A percentile compares a stretch with the other conserved stretches of the same genome.
These are phyloP conservation scores for Alternaria gansuensis DNA, from an alignment of 2,329 filamentous ascomycete species.

Conservation along the genomic window DNA sequence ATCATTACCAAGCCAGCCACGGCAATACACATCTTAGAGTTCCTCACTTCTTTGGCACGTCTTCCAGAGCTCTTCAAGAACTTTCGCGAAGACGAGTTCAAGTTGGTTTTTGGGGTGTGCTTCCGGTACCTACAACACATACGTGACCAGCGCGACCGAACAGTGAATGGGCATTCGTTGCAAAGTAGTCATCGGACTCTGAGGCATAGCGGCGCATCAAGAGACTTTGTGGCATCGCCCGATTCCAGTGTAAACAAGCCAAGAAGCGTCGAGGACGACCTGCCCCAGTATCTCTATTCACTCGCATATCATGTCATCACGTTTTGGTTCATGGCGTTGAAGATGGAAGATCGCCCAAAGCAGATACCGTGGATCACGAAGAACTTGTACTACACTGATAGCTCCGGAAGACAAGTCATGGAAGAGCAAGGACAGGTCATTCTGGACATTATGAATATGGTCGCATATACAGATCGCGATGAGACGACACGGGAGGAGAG, in stretches of 20 bases:
- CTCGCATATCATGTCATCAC: slow-evolving; percentile 94
- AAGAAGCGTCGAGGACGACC: slow-evolving; percentile 69
- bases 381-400: slow-evolving; percentile 80
- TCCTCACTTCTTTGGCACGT: slow-evolving; percentile 87
- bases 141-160: slow-evolving; percentile 66
- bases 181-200: slow-evolving; percentile 51
- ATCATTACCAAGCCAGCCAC: slow-evolving; percentile 94
- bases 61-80: slow-evolving; percentile 86
- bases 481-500: slow-evolving; percentile 73
- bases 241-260: slow-evolving; percentile 49
- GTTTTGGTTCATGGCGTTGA: slow-evolving; percentile 95
- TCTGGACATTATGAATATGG: slow-evolving; percentile 92
- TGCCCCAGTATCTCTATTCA: slow-evolving; percentile 93
- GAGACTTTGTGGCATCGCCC: slow-evolving; percentile 51
- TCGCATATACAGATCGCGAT: slow-evolving; percentile 84
- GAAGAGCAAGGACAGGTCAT: slow-evolving; percentile 95
- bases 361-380: slow-evolving; percentile 91
- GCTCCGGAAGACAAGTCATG: slow-evolving; percentile 74
- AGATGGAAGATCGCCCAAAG: slow-evolving; percentile 80
- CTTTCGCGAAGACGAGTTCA: slow-evolving; percentile 89
- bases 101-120: slow-evolving; percentile 93
- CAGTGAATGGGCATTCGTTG: slow-evolving; percentile 37
- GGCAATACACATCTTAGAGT: slow-evolving; percentile 94
- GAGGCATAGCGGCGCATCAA: slow-evolving; percentile 56
- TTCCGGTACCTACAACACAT: slow-evolving; percentile 93